phyloP scores from a whole-genome alignment of 73 alveolate species.

The Paramecium biaurelia region DNA sequence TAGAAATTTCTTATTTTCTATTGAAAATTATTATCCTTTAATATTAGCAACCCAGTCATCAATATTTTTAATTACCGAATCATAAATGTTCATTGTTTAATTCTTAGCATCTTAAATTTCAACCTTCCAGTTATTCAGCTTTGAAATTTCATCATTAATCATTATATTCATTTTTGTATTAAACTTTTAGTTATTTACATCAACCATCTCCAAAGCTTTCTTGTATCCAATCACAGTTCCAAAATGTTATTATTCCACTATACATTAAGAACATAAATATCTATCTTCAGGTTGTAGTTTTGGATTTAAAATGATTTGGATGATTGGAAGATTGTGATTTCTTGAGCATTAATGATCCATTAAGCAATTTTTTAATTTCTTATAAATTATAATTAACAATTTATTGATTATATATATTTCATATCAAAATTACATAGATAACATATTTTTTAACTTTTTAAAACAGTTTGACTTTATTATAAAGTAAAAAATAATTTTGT shows the following conservation, averaged over 20 bases:
- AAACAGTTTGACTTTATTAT: too few relatives aligned
- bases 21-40: not conserved
- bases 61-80: not conserved
- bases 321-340: not conserved
- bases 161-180: not conserved
- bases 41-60: not conserved
- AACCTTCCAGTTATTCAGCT: not conserved
- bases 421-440: too few relatives aligned
- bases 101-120: not conserved
- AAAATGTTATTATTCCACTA: not conserved
- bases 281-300: not conserved
- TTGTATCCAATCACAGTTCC: not conserved
- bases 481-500: too few relatives aligned
- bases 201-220: not conserved
- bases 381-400: too few relatives aligned
- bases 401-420: too few relatives aligned
- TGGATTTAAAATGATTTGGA: not conserved
- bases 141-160: not conserved
- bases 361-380: too few relatives aligned
- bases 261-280: not conserved
- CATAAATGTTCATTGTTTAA: not conserved
- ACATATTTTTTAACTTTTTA: too few relatives aligned
- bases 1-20: not conserved
- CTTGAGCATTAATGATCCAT: not conserved
- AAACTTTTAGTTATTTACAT: not conserved